Conservation (phyloP, 495 filamentous ascomycete genomes). For the Penicillium cinerascens region DNA sequence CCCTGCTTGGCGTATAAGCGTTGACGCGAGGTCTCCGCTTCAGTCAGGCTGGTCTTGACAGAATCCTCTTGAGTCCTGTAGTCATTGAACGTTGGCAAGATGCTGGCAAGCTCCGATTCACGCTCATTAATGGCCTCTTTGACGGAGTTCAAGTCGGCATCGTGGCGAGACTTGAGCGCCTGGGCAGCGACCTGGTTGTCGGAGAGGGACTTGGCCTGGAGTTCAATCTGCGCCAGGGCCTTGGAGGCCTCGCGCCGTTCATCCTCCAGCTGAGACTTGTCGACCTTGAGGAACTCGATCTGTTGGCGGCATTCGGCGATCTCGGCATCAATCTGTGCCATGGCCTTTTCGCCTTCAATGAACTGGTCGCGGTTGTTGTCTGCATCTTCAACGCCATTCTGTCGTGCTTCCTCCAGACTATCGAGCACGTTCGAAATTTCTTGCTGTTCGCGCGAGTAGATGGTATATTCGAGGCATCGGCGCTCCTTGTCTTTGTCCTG, state of each 20-base stretch:
- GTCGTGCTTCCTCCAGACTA: slow-evolving; percentile 75
- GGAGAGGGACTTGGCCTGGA: slow-evolving; percentile 74
- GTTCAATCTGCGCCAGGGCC: slow-evolving; percentile 74
- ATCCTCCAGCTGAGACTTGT: slow-evolving; percentile 82
- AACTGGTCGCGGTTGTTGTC: slow-evolving; percentile 78
- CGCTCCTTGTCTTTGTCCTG: slow-evolving; percentile 94
- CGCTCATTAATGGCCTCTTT: slow-evolving; percentile 70
- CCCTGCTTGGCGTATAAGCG: slow-evolving; percentile 93
- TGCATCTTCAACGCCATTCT: slow-evolving; percentile 75
- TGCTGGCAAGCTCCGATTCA: slow-evolving; percentile 66
- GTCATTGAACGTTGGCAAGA: slow-evolving; percentile 70
- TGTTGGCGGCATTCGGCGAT: slow-evolving; percentile 76
- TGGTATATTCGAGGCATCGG: slow-evolving; percentile 89
- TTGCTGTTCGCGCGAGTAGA: slow-evolving; percentile 83
- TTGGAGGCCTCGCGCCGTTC: slow-evolving; percentile 79
- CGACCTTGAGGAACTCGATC: slow-evolving; percentile 81
- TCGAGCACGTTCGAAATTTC: slow-evolving; percentile 73
- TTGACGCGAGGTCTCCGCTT: slow-evolving; percentile 70
- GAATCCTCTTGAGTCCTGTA: slow-evolving; percentile 68
- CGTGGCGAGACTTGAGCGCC: slow-evolving; percentile 63
- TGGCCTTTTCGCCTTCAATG: slow-evolving; percentile 73
- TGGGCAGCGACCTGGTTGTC: slow-evolving; percentile 79
- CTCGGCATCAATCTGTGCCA: slow-evolving; percentile 69
- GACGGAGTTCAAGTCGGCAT: slow-evolving; percentile 69
- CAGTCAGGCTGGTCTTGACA: slow-evolving; percentile 65